Percentiles rank a stretch among this genome's conserved stretches.
phyloP scores from a whole-genome alignment of 1,284 basidiomycete species.

The Ustilago loliicola region DNA sequence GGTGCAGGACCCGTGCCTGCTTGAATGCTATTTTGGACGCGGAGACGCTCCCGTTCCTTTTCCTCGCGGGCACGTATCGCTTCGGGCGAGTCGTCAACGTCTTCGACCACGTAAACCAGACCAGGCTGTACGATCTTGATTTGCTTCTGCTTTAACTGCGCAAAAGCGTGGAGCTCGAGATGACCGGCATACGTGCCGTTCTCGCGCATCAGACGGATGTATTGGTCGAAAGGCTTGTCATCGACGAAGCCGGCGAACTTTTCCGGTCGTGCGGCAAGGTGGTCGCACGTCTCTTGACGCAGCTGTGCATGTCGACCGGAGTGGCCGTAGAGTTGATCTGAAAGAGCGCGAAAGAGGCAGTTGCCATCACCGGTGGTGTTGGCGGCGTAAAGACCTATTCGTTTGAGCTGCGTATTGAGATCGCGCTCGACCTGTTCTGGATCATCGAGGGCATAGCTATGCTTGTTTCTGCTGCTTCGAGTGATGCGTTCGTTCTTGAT shows the following conservation, averaged over 20 bases:
- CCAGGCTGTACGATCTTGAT: conserved; percentile 93
- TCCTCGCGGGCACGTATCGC: conserved; percentile 44
- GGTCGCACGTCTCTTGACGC: conserved; percentile 80
- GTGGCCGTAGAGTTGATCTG: conserved; percentile 80
- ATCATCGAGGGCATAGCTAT: conserved; percentile 60
- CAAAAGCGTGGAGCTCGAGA: conserved; percentile 88
- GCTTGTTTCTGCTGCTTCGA: conserved; percentile 45
- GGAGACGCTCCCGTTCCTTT: conserved; percentile 51
- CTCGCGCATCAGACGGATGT: conserved; percentile 64
- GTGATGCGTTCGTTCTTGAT: conserved; percentile 55
- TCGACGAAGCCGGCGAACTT: conserved; percentile 90
- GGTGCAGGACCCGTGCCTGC: conserved; percentile 40
- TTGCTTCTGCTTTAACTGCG: conserved; percentile 81
- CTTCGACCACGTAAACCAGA: conserved; percentile 67
- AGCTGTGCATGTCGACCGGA: conserved; percentile 79
- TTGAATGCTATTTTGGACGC: conserved; percentile 43
- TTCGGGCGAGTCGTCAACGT: conserved; percentile 69
- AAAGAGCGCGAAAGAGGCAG: conserved; percentile 70
- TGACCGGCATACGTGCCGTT: conserved; percentile 89
- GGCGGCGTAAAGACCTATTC: conserved; percentile 67
- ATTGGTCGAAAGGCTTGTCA: conserved; percentile 74
- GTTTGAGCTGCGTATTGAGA: conserved; percentile 61
- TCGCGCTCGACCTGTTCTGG: conserved; percentile 63
- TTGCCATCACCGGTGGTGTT: conserved; percentile 69
- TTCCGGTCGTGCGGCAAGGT: conserved; percentile 79